Base-by-base conservation (phyloP, 768 basidiomycete species). In the Phanerochaete sordida region DNA sequence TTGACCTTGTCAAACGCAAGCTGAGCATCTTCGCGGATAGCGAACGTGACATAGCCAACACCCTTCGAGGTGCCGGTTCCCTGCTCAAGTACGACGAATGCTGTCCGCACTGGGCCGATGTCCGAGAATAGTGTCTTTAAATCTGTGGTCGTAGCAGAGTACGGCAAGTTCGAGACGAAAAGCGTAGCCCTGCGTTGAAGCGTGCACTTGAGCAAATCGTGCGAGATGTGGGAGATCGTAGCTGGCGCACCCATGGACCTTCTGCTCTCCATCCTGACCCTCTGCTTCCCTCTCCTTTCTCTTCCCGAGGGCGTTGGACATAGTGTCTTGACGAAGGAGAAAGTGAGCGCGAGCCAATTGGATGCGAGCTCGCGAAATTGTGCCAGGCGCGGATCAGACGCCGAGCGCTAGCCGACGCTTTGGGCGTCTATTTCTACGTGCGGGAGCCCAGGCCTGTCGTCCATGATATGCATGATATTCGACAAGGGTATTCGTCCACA, bases 1-100 rank as follows among this genome's bases (percentile, higher is more conserved):
- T 81, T 76, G 53, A 91, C 80, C 46, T 84, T 82, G 52, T 85
- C 81, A 57, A 87, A 84, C 2, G 88, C 88, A 35, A 79, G 70
- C 67, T 92, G 83, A 7, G 95, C 96, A 73, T 98, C 97, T 67
- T 97, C 92, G 58, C 82, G 84, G 58, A 93, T 79, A 0, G 94
- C 86, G 73, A 96, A 98, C 0, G 93, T 88, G 62, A 98, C 93
- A 70, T 97, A 98, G 61, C 97, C 97, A 23, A 98, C 95, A 63
- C 96, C 96, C 71, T 98, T 97, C 1, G 93, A 95, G 4, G 83
- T 75, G 19, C 86, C 85, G 0, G 84, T 82, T 33, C 81, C 88
- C 8, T 82, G 85, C 57, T 95, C 88, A 13, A 86, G 84, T 21
- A 98, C 97, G 7, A 99, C 87, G 68, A 99, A 98, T 0, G 95